phyloP scores from a whole-genome alignment of 129 eudicot species.

The Tanacetum coccineum region DNA sequence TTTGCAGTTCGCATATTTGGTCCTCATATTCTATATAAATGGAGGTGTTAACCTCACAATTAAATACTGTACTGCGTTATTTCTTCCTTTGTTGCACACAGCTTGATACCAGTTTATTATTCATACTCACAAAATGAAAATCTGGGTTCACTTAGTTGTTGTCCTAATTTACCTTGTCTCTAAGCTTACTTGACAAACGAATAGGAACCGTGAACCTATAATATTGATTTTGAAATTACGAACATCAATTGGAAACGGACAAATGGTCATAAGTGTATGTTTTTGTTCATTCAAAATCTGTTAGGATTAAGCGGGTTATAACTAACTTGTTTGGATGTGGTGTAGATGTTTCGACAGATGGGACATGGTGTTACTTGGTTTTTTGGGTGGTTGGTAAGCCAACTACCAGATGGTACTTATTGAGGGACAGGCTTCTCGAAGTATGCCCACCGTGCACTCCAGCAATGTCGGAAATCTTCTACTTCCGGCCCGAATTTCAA shows the following conservation, averaged over 20 bases:
- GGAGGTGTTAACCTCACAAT: no score
- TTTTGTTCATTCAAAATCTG: not conserved
- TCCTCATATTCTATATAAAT: no score
- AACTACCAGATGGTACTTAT: conserved; percentile 50
- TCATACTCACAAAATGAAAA: not conserved
- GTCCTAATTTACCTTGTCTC: not conserved
- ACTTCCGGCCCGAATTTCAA: conserved; percentile 56
- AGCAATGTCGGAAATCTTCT: conserved; percentile 44
- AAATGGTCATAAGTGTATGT: no score
- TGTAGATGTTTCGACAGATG: conserved; percentile 74
- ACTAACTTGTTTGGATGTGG: no score
- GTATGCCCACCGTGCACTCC: conserved; percentile 61
- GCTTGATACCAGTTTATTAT: not conserved
- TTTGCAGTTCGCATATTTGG: no score
- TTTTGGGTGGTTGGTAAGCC: conserved; percentile 66
- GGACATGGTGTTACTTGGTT: conserved; percentile 75
- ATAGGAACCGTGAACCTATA: not conserved
- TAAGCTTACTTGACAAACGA: not conserved
- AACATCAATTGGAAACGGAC: no score
- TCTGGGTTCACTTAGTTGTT: not conserved
- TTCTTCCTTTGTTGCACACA: no score
- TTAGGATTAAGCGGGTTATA: not conserved
- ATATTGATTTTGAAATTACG: not conserved
- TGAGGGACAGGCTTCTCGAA: conserved; percentile 53
- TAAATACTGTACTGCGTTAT: no score